These are phyloP conservation scores for Flueggea neowawraea DNA, from an alignment of 441 rosid species.

Conservation along the genomic window DNA sequence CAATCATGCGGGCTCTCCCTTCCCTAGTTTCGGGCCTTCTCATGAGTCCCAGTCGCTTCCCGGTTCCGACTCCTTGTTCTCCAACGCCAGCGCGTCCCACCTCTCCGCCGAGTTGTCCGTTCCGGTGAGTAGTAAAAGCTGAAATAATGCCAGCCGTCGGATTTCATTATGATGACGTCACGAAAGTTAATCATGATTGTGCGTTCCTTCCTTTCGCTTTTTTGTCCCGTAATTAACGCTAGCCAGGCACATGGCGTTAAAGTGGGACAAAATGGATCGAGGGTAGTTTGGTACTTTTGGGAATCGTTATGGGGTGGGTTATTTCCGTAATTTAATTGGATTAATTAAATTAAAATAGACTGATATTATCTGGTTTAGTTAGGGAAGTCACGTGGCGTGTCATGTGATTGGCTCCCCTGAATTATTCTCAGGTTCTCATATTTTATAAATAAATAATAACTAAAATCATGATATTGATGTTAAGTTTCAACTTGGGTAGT, in stretches of 20 bases:
- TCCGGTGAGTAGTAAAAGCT: constrained; percentile 44
- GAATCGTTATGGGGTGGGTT: background rate
- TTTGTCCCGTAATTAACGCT: background rate
- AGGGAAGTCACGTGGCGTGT: constrained; percentile 33
- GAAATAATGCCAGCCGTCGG: background rate
- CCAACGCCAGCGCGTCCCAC: constrained; percentile 37
- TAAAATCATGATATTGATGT: too few relatives aligned
- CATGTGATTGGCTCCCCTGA: too few relatives aligned
- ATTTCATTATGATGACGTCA: background rate
- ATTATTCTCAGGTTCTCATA: background rate
- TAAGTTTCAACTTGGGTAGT: too few relatives aligned
- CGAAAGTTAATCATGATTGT: too few relatives aligned
- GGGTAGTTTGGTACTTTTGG: constrained; percentile 13
- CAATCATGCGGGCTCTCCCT: constrained; percentile 19
- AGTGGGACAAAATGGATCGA: background rate
- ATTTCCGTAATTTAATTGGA: background rate
- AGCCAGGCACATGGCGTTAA: background rate
- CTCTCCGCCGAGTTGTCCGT: constrained; percentile 71
- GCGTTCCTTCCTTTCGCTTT: background rate
- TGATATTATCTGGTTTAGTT: constrained; percentile 14
- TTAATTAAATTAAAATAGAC: constrained; percentile 7
- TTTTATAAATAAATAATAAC: too few relatives aligned
- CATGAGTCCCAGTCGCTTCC: constrained; percentile 48
- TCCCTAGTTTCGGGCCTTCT: constrained; percentile 48
- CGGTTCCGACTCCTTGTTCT: constrained; percentile 52